These are phyloP conservation scores for Colletotrichum theobromicola DNA, from an alignment of 2,329 filamentous ascomycete genomes.

Conservation along the genomic window DNA sequence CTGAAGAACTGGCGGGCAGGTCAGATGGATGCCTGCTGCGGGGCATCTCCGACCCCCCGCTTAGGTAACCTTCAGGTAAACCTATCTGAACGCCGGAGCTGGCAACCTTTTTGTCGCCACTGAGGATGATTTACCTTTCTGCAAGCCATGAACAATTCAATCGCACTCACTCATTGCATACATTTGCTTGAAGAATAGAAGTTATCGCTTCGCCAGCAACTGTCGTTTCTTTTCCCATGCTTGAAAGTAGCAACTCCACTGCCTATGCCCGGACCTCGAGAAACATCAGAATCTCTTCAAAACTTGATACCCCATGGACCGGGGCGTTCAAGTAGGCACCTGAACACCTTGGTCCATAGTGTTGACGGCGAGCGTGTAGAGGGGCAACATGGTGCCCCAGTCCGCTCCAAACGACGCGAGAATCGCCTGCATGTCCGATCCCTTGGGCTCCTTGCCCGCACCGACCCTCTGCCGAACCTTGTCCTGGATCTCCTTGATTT, in stretches of 20 bases:
- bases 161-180: too few species aligned
- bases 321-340: not conserved
- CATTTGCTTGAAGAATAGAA: too few species aligned
- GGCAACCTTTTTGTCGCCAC: too few species aligned
- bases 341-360: not conserved
- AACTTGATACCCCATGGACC: rapidly evolving
- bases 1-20: not conserved
- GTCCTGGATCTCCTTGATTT: not conserved
- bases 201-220: too few species aligned
- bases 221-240: too few species aligned
- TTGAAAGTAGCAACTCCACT: too few species aligned
- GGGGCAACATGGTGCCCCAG: not conserved
- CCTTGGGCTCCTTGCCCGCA: rapidly evolving
- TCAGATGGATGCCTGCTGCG: not conserved
- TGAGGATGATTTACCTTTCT: too few species aligned
- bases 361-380: not conserved
- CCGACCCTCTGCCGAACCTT: not conserved
- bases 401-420: not conserved
- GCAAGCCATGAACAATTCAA: too few species aligned
- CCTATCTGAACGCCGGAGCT: too few species aligned
- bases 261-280: too few species aligned
- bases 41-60: too few species aligned
- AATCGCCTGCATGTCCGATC: not conserved
- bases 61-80: too few species aligned
- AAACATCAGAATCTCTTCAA: not conserved